phyloP scores from a whole-genome alignment of 2,329 filamentous ascomycete genomes.

The Pestalotiopsis sp. region DNA sequence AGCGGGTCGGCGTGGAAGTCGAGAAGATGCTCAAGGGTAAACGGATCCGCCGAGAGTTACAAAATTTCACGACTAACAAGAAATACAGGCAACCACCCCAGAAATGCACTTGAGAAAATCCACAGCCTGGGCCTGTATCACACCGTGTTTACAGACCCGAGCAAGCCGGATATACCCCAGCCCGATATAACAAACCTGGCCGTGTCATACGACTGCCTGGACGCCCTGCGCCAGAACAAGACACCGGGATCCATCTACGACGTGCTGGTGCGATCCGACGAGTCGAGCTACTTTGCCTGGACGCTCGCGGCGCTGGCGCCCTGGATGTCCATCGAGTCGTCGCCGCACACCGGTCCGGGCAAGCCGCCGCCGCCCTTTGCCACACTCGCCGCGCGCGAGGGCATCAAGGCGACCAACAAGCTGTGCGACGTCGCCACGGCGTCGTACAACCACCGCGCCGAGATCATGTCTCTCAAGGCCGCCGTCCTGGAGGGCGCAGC shows the following conservation, averaged over 20 bases:
- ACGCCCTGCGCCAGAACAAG: conserved; percentile 48
- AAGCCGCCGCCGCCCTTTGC: conserved; percentile 62
- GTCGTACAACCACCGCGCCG: conserved; percentile 62
- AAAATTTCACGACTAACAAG: conserved; percentile 9
- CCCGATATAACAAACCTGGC: conserved; percentile 66
- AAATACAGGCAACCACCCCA: conserved; percentile 32
- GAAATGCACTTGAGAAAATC: conserved; percentile 64
- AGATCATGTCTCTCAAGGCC: conserved; percentile 67
- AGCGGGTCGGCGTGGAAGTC: conserved; percentile 83
- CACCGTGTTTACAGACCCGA: conserved; percentile 74
- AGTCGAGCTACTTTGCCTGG: conserved; percentile 77
- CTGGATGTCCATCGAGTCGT: conserved; percentile 61
- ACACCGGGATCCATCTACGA: conserved; percentile 52
- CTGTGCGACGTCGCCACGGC: conserved; percentile 69
- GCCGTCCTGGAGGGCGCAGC: conserved; percentile 50
- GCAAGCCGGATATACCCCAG: conserved; percentile 48
- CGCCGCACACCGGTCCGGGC: conserved; percentile 39
- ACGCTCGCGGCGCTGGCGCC: conserved; percentile 74
- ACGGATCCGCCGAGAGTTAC: background rate
- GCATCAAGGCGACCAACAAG: conserved; percentile 80
- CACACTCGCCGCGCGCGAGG: conserved; percentile 71
- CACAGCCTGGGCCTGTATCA: conserved; percentile 69
- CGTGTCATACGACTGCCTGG: conserved; percentile 65
- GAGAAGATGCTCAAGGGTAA: conserved; percentile 87
- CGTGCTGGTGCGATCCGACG: conserved; percentile 62